Evolutionary conservation across 164 flowering plant species (phyloP), one percentile per base, ranked within the genome.

Genomic region (Akebia trifoliata): DNA sequence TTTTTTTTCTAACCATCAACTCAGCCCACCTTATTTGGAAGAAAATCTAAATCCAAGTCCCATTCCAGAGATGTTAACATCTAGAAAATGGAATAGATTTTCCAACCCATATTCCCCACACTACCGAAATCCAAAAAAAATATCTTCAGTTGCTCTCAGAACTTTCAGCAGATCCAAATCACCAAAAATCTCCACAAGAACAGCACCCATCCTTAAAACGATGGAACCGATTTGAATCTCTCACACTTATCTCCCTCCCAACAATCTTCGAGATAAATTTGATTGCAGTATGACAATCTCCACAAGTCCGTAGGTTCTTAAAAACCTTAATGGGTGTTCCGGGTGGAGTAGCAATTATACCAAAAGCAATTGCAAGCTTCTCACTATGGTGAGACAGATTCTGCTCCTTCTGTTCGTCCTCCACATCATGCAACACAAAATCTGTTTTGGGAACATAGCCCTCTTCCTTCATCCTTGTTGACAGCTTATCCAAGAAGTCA

Each of bases 311-410:
- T 29, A 72, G 57, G 52, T 72, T 72, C 69, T 72, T 72, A 54
- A 68, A 67, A 56, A 72, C 72, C 56, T 72, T 72, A 42, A 72
- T 64, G 4, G 35, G 56, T 8, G 59, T 64, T 47, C 75, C 69
- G 10, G 72, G 60, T 17, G 75, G 72, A 18, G 72, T 64, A 46
- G 68, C 63, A 56, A 72, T 60, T 26, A 72, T 52, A 24, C 76
- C 76, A 47, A 68, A 72, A 6, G 76, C 72, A 60, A 72, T 61
- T 24, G 75, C 75, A 56, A 72, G 69, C 63, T 72, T 72, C 56
- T 72, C 75, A 42, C 75, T 67, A 46, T 72, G 72, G 54, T 68
- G 39, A 8, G 49, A 61, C 5, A 72, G 63, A 55, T 72, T 72
- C 48, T 67, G 75, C 46, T 68, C 73, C 67, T 67, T 71, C 50